Percentiles rank a stretch among this genome's conserved stretches.
phyloP scores from a whole-genome alignment of 345 rosid species.

The Moricandia moricandioides region DNA sequence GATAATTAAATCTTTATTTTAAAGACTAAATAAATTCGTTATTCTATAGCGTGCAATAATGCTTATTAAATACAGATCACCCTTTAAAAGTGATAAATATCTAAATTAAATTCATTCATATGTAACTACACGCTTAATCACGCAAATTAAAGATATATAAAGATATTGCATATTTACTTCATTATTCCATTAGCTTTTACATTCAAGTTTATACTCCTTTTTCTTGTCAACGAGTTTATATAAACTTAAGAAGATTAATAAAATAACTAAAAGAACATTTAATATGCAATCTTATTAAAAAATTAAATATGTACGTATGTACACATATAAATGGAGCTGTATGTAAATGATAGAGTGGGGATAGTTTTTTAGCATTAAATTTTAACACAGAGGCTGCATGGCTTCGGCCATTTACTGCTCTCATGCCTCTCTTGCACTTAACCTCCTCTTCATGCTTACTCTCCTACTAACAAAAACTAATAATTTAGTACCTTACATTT shows the following conservation, averaged over 20 bases:
- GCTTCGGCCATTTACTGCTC: constrained; percentile 37
- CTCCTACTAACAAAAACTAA: constrained; percentile 6
- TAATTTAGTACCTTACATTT: constrained; percentile 31
- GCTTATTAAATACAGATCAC: constrained; percentile 1
- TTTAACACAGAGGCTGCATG: constrained; percentile 42
- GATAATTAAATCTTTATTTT: background rate
- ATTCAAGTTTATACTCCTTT: background rate
- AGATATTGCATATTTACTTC: background rate
- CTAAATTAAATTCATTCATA: background rate
- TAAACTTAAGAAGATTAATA: background rate
- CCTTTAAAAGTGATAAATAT: background rate
- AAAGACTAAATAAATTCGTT: background rate
- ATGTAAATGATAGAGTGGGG: constrained; percentile 31
- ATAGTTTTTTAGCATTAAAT: constrained; percentile 29
- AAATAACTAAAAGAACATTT: background rate
- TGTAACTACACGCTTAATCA: background rate
- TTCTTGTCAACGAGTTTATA: background rate
- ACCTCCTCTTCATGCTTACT: constrained; percentile 30
- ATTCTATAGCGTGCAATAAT: background rate
- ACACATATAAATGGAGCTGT: background rate
- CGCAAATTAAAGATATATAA: background rate
- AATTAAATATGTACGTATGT: background rate
- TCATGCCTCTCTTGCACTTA: constrained; percentile 43
- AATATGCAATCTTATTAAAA: background rate
- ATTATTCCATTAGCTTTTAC: background rate